A percentile compares a stretch with the other conserved stretches of the same genome.
Evolutionary conservation across 129 eudicot species (phyloP).

Genomic region (Escallonia herrerae): DNA sequence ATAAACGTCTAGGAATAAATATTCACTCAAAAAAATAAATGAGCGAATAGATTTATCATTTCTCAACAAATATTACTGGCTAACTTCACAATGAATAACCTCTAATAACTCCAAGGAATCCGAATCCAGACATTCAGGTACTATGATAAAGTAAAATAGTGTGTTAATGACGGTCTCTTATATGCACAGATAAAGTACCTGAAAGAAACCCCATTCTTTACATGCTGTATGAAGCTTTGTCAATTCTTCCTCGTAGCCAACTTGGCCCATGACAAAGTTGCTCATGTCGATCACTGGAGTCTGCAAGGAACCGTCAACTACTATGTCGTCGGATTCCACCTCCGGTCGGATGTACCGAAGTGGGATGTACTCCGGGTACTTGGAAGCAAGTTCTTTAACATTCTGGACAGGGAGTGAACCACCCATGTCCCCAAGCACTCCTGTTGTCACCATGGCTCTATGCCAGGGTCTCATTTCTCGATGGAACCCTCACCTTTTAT

Average conservation of each 20-base stretch:
- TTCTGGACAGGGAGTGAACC: conserved; percentile 55
- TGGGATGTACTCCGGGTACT: conserved; percentile 34
- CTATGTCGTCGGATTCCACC: conserved; percentile 18
- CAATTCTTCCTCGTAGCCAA: conserved; percentile 29
- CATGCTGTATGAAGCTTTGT: conserved; percentile 45
- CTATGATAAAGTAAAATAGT: no score
- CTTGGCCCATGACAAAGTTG: conserved; percentile 17
- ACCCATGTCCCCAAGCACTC: conserved; percentile 15
- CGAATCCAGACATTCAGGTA: no score
- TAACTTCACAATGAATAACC: no score
- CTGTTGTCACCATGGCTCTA: no score
- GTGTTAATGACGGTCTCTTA: no score
- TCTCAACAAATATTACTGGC: no score
- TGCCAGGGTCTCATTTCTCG: no score
- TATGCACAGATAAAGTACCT: conserved; percentile 23
- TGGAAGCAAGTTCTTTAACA: conserved; percentile 43
- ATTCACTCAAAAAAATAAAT: no score
- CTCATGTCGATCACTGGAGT: conserved; percentile 47
- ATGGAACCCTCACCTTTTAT: no score
- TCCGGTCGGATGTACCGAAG: conserved; percentile 43
- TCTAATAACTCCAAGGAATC: no score
- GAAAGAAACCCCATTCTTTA: conserved; percentile 60
- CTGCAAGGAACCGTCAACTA: conserved; percentile 28
- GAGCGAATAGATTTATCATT: no score
- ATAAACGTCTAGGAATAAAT: no score